Evolutionary conservation across 768 basidiomycete genomes (phyloP), one percentile per base, ranked within the genome.

Genomic region (Boletus patriciae): DNA sequence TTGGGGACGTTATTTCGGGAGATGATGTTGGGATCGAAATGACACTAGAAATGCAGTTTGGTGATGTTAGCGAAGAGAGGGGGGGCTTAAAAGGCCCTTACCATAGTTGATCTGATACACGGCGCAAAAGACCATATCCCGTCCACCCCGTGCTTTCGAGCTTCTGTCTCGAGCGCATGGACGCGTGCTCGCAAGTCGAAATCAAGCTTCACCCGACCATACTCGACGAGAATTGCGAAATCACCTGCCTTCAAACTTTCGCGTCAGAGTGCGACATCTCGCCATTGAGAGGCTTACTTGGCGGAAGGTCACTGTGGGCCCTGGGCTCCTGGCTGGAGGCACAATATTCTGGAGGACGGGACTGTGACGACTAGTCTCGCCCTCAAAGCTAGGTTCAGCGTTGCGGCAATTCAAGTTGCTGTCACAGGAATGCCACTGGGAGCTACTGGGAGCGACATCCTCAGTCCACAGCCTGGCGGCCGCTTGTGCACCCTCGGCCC

Each of bases 81-180:
- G 25, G n/a, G n/a, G 6, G 13, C 11, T 3, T 50, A 34, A 2
- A 19, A n/a, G 1, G 29, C 16, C 3, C 74, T 50, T 40, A 85
- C 85, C 79, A 83, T 80, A 2, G 81, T 80, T 2, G 82, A 86
- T 4, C 82, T 77, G 49, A 85, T 82, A 53, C 82, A 85, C 18
- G 79, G 77, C 49, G 75, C 77, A 33, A 81, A 73, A 18, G 65
- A 71, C 60, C 70, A 64, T 29, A 83, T 62, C 3, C 80, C 80
- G 5, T 61, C 37, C 2, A 76, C 44, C 2, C 72, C 58, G 13
- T 66, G 63, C 12, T 63, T 62, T 3, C 66, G 66, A 18, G 85
- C 63, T 13, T 70, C 67, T 0, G 70, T 67, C 61, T 85, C 78
- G 18, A 85, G 78, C 0, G 78, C 80, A 62, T 88, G 86, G 8